Percentiles rank a stretch among this genome's conserved stretches.
Evolutionary conservation across 2,329 filamentous ascomycete species (phyloP).

Genomic region (Cladosporium sp.): DNA sequence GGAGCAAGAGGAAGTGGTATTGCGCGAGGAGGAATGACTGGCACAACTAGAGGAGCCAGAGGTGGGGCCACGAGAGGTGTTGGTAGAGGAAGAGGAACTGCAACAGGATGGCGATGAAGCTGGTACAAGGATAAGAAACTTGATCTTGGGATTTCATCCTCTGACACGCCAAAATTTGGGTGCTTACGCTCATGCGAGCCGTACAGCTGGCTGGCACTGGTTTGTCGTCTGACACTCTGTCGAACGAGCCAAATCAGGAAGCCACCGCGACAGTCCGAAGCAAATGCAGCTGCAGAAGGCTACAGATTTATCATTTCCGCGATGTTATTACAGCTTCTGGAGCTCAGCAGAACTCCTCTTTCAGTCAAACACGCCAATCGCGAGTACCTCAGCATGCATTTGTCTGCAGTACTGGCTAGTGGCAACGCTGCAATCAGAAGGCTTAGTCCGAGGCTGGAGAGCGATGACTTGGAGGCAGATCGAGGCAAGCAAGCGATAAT

Average conservation of each 20-base stretch:
- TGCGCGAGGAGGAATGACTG: slow-evolving; percentile 20
- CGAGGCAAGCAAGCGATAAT: neutral
- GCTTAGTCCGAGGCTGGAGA: neutral
- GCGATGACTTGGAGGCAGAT: neutral
- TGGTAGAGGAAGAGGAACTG: slow-evolving; percentile 36
- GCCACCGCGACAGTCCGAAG: neutral
- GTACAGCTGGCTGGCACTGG: neutral
- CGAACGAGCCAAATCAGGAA: neutral
- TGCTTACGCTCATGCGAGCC: neutral
- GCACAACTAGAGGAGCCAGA: slow-evolving; percentile 8
- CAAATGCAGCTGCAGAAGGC: neutral
- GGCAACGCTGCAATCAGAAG: neutral
- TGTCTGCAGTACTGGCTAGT: neutral
- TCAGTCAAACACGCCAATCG: too few relatives aligned
- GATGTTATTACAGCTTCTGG: neutral
- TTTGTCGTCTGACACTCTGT: neutral
- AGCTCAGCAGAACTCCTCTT: neutral
- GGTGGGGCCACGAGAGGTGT: slow-evolving; percentile 22
- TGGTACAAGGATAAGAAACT: neutral
- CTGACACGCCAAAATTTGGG: neutral
- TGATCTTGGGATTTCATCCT: neutral
- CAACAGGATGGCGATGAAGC: neutral
- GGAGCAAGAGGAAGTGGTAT: slow-evolving; percentile 33
- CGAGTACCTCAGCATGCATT: neutral
- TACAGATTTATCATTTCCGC: neutral